Conservation (phyloP, 2,329 filamentous ascomycete genomes). For the Penicillium sp. region DNA sequence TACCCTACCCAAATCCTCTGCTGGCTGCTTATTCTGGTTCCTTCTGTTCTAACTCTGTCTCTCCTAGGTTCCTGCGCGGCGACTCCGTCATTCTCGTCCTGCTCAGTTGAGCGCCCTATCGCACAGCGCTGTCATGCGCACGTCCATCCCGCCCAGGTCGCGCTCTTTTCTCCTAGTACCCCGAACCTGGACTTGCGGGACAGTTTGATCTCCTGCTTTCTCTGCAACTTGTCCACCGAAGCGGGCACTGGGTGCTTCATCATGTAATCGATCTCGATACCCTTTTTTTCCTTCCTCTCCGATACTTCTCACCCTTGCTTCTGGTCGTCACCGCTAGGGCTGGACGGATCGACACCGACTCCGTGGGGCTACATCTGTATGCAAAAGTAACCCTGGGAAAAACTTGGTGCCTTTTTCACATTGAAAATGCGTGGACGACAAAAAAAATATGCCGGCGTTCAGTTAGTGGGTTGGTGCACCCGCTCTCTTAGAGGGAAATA, state of each 20-base stretch:
- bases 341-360: slow-evolving; percentile 8
- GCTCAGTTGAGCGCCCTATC: slow-evolving; percentile 59
- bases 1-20: no score
- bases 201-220: slow-evolving; percentile 16
- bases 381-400: slow-evolving; percentile 8
- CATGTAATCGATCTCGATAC: slow-evolving; percentile 32
- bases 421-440: slow-evolving; percentile 9
- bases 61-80: slow-evolving; percentile 71
- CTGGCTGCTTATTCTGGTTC: not conserved
- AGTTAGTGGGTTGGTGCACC: slow-evolving; percentile 16
- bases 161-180: slow-evolving; percentile 9
- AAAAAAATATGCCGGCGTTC: slow-evolving; percentile 20
- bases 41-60: not conserved
- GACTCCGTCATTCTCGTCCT: slow-evolving; percentile 86
- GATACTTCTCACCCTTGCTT: slow-evolving; percentile 21
- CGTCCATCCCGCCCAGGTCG: slow-evolving; percentile 10
- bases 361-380: slow-evolving; percentile 15
- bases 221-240: slow-evolving; percentile 10
- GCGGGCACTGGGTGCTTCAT: slow-evolving; percentile 12
- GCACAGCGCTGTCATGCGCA: slow-evolving; percentile 10
- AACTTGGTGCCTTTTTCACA: slow-evolving; percentile 5
- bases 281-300: slow-evolving; percentile 20
- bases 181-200: slow-evolving; percentile 12
- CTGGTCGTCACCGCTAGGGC: slow-evolving; percentile 16
- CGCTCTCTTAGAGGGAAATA: slow-evolving; percentile 16